phyloP scores from a whole-genome alignment of 805 yeast genomes.

The Candida sakaeoensis region DNA sequence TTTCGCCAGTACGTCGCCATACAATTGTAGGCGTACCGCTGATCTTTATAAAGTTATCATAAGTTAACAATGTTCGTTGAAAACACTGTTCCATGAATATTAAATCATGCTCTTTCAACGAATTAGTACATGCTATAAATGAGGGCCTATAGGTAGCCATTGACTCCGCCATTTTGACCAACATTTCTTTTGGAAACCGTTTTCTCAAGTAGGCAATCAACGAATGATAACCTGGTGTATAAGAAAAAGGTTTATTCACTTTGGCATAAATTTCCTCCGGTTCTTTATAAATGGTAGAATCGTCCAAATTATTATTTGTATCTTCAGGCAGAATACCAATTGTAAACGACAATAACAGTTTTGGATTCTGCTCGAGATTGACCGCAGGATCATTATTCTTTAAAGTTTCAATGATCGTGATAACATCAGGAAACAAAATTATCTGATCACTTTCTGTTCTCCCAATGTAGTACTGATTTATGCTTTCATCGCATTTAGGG shows the following conservation, averaged over 20 bases:
- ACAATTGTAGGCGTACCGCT: conserved; percentile 93
- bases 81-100: conserved; percentile 95
- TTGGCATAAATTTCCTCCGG: conserved; percentile 78
- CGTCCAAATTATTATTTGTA: conserved; percentile 17
- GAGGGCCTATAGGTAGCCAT: conserved; percentile 91
- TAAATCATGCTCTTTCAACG: conserved; percentile 84
- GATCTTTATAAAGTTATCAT: conserved; percentile 75
- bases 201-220: conserved; percentile 68
- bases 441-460: conserved; percentile 38
- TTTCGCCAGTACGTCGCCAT: conserved; percentile 95
- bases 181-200: conserved; percentile 64
- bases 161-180: conserved; percentile 78
- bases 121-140: conserved; percentile 87
- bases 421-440: conserved; percentile 58
- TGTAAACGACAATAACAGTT: conserved; percentile 45
- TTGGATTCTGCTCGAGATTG: conserved; percentile 34
- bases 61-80: conserved; percentile 86
- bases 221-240: conserved; percentile 87
- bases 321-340: conserved; percentile 43
- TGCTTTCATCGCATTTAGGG: conserved; percentile 52
- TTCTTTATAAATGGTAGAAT: conserved; percentile 39
- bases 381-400: conserved; percentile 38
- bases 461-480: conserved; percentile 69
- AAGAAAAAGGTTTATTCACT: conserved; percentile 74
- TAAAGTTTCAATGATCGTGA: conserved; percentile 40